Evolutionary conservation across 1,284 basidiomycete species (phyloP), one percentile per base, ranked within the genome.

Genomic region (Ceratobasidium papillatum): DNA sequence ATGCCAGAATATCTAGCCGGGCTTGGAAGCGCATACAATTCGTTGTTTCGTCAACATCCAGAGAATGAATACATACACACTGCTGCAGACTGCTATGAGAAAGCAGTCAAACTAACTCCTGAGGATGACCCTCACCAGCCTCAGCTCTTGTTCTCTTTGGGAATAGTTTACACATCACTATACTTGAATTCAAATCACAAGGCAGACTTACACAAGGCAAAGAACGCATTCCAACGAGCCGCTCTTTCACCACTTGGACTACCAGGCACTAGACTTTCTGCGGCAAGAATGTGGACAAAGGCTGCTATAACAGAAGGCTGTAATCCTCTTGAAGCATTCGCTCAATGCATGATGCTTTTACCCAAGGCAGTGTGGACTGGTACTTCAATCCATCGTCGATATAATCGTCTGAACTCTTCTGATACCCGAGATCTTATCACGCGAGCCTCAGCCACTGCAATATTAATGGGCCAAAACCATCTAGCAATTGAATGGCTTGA

Each of bases 401-500:
- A 65, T 14, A 12, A 65, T 9, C 12, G 30, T 32, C 56, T 58
- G 14, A 34, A 17, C 25, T 7, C 45, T 47, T 47, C 45, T 19
- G 32, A 41, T 17, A 19, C 11, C 34, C 58, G 11, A 36, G n/a
- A 27, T 38, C 25, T 25, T n/a, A 36, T 14, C 19, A n/a, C 47
- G 5, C 32, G 41, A 17, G 19, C 47, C 19, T 43, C 63, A 19
- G 43, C 36, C 5, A 52, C 43, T 32, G 51, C 66, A 14, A 58
- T 69, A 14, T 19, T 14, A 52, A 19, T n/a, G 11, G n/a, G 25
- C 11, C 7, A 19, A 8, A 45, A 58, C n/a, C 36, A 45, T 2
- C 25, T 51, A 1, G 51, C 66, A 27, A 3, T 69, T 9, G 66
- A 69, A 36, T 69, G 66, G 66, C 51, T 69, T 2, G 66, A 69